Percentiles rank a stretch among this genome's conserved stretches.
Conservation (phyloP, 2,329 filamentous ascomycete species). For the Ophiostoma triangulosporum region DNA sequence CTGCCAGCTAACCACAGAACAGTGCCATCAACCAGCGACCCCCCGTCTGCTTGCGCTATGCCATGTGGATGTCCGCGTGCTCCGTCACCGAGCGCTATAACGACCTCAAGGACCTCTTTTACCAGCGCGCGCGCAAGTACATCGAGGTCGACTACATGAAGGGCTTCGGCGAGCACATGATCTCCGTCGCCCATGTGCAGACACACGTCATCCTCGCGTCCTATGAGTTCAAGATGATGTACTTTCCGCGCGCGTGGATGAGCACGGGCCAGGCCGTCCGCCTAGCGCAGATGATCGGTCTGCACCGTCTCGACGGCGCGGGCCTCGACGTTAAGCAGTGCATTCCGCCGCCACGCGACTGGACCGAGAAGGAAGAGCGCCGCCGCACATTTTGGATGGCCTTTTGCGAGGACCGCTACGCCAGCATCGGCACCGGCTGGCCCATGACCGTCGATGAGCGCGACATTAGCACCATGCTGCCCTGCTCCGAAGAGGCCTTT, state of each 20-base stretch:
- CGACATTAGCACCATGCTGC: slow-evolving; percentile 79
- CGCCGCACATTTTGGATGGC: slow-evolving; percentile 91
- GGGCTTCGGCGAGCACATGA: slow-evolving; percentile 78
- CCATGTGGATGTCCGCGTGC: slow-evolving; percentile 92
- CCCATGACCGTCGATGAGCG: slow-evolving; percentile 86
- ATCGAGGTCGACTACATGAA: slow-evolving; percentile 81
- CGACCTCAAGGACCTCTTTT: slow-evolving; percentile 74
- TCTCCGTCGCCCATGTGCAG: slow-evolving; percentile 77
- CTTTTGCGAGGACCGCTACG: slow-evolving; percentile 82
- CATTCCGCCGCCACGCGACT: slow-evolving; percentile 72
- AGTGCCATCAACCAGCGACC: slow-evolving; percentile 46
- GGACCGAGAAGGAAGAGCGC: slow-evolving; percentile 86
- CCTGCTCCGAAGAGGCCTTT: slow-evolving; percentile 72
- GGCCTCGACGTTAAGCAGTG: slow-evolving; percentile 90
- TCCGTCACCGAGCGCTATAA: slow-evolving; percentile 71
- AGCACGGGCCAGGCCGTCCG: slow-evolving; percentile 74
- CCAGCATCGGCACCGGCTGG: slow-evolving; percentile 94
- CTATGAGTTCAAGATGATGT: slow-evolving; percentile 97
- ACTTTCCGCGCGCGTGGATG: slow-evolving; percentile 90
- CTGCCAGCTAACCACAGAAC: neutral
- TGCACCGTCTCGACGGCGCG: slow-evolving; percentile 72
- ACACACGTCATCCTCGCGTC: slow-evolving; percentile 65
- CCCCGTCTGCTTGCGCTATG: slow-evolving; percentile 78
- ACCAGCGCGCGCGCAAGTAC: slow-evolving; percentile 79
- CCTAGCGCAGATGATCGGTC: slow-evolving; percentile 78